Conservation (phyloP, 1,284 basidiomycete genomes). For the Puccinia horiana region DNA sequence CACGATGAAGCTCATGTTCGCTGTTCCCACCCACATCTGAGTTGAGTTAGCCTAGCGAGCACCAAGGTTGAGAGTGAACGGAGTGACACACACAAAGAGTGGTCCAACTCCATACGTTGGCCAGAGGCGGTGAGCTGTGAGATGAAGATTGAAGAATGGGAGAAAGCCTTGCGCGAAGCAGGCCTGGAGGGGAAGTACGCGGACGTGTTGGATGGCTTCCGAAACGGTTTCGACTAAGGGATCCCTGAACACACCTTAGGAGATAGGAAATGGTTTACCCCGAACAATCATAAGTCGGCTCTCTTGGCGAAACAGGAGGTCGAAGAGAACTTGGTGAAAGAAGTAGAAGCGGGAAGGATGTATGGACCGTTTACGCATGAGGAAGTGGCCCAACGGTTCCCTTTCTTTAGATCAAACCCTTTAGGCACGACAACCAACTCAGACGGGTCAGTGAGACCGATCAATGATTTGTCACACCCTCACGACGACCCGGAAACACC, state of each 20-base stretch:
- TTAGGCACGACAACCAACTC: background rate
- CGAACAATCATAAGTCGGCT: background rate
- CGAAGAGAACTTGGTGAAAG: background rate
- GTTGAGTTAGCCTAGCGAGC: background rate
- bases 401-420: background rate
- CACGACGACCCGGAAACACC: background rate
- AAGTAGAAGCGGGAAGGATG: background rate
- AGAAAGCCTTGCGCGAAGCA: background rate
- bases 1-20: too few relatives aligned
- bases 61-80: background rate
- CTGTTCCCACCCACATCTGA: background rate
- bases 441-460: background rate
- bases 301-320: background rate
- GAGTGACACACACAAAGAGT: background rate
- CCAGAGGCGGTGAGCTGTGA: background rate
- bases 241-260: background rate
- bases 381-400: background rate
- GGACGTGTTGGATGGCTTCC: background rate
- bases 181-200: background rate
- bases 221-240: slow-evolving; percentile 5
- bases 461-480: background rate
- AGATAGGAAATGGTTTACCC: background rate
- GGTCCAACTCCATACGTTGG: background rate
- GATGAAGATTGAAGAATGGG: slow-evolving; percentile 4
- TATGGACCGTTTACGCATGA: background rate